Base-by-base conservation (phyloP, 768 basidiomycete species). In the Boletus insuetus region DNA sequence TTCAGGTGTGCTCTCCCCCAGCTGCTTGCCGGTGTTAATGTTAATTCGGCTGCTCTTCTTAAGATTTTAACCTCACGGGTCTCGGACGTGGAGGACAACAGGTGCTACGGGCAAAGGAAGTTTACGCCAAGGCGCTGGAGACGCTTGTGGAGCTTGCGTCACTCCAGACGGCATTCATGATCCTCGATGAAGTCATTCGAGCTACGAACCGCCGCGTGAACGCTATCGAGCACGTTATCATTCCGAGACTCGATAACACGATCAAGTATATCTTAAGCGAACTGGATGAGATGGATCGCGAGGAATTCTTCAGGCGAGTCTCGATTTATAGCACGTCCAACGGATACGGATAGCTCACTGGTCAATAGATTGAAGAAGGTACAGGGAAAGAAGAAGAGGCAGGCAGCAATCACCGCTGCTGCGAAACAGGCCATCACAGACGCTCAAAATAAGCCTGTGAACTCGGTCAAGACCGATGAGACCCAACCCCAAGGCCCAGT, bases 191-290 rank as follows among this genome's bases (percentile, higher is more conserved):
- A 74, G 97, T 98, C 56, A 99, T 99, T 66, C 90, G 93, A 45
- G 94, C 95, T n/a, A 98, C 97, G 37, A 99, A 98, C 72, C 90
- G 97, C 49, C 86, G 97, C 59, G 97, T 99, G 39, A 99, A 99
- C 67, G 97, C 97, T 3, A 96, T 99, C 60, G 97, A 99, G 65
- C 94, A 99, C 69, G 86, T 99, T 60, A 79, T 99, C 63, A 98
- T 99, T 54, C 97, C 97, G 17, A 82, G 89, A 42, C 76, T 99
- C 47, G 96, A 98, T 44, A 98, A 98, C 72, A 98, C 97, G 14
- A 93, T 99, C 79, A 92, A 91, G 66, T 99, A 98, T 70, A 98
- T 99, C 69, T 81, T 94, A 66, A 96, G 94, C 54, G 97, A 99
- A 69, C 75, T 99, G 58, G 97, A 98, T 64, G 97, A 99, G 73